Percentiles rank a stretch among this genome's conserved stretches.
phyloP scores from a whole-genome alignment of 331 rosid genomes.

The Phaseolus coccineus region DNA sequence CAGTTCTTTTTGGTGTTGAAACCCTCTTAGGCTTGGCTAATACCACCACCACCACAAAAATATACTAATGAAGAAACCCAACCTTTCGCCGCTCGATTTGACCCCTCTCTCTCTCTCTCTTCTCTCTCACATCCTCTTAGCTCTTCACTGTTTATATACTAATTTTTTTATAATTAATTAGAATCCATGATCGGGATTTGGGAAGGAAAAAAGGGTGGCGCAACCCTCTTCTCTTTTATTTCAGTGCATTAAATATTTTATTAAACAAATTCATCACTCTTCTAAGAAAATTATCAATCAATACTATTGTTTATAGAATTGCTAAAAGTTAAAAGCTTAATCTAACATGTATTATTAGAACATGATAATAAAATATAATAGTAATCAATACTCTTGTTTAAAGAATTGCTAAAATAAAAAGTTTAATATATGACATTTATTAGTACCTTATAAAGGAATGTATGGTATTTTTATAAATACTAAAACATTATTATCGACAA shows the following conservation, averaged over 20 bases:
- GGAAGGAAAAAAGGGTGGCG: constrained; percentile 21
- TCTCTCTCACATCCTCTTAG: constrained; percentile 27
- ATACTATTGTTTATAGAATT: background rate
- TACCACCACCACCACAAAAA: constrained; percentile 69
- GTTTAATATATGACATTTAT: too few species aligned
- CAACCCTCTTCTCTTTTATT: background rate
- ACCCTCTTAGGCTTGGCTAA: constrained; percentile 49
- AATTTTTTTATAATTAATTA: constrained; percentile 23
- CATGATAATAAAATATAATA: too few species aligned
- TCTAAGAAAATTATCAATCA: background rate
- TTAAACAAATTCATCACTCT: background rate
- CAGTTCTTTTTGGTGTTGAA: constrained; percentile 41
- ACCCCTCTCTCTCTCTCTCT: constrained; percentile 47
- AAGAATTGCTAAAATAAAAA: too few species aligned
- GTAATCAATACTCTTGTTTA: too few species aligned
- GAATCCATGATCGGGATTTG: constrained; percentile 48
- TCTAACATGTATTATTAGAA: too few species aligned
- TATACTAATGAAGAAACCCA: constrained; percentile 59
- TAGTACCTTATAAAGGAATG: too few species aligned
- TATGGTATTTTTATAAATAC: too few species aligned
- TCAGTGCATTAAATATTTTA: background rate
- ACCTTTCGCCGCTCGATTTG: constrained; percentile 87
- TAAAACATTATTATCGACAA: too few species aligned
- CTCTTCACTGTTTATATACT: constrained; percentile 22
- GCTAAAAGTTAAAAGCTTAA: too few species aligned